These are phyloP conservation scores for Phialemonium atrogriseum DNA, from an alignment of 2,329 filamentous ascomycete species.

Conservation along the genomic window DNA sequence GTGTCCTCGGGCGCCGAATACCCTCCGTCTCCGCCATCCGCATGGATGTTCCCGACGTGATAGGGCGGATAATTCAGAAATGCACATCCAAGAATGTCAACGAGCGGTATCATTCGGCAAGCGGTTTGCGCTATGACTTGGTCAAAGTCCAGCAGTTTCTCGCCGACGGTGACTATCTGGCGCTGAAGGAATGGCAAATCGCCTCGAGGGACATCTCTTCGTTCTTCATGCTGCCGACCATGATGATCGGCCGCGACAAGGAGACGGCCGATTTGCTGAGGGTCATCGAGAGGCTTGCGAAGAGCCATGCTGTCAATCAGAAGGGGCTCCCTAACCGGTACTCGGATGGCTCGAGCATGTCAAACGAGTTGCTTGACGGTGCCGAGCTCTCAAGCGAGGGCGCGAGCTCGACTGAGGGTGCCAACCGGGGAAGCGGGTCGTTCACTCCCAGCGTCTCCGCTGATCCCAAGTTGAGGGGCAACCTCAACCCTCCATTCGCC, in stretches of 20 bases:
- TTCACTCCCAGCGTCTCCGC: constrained; percentile 35
- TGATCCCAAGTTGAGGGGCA: constrained; percentile 31
- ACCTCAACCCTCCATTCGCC: constrained; percentile 28
- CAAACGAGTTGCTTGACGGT: constrained; percentile 37
- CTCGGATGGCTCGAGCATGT: constrained; percentile 46
- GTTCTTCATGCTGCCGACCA: constrained; percentile 77
- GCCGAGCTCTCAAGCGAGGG: constrained; percentile 52
- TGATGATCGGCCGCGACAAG: constrained; percentile 70
- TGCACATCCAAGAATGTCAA: constrained; percentile 85
- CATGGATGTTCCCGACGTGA: constrained; percentile 74
- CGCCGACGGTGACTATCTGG: constrained; percentile 62
- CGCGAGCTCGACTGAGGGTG: constrained; percentile 47
- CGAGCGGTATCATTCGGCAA: constrained; percentile 84
- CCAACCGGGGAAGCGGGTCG: constrained; percentile 39
- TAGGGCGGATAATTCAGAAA: constrained; percentile 78
- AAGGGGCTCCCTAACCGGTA: constrained; percentile 34
- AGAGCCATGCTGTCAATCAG: constrained; percentile 46
- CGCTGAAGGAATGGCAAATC: constrained; percentile 66
- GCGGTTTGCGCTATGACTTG: constrained; percentile 77
- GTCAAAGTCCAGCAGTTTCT: constrained; percentile 65
- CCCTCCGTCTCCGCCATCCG: constrained; percentile 68
- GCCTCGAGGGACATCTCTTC: constrained; percentile 84
- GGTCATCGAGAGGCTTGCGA: constrained; percentile 70
- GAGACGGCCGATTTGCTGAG: constrained; percentile 64
- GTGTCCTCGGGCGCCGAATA: constrained; percentile 71